Percentiles rank a stretch among this genome's conserved stretches.
phyloP scores from a whole-genome alignment of 352 stramenopile species.

The Nothophytophthora sp. region DNA sequence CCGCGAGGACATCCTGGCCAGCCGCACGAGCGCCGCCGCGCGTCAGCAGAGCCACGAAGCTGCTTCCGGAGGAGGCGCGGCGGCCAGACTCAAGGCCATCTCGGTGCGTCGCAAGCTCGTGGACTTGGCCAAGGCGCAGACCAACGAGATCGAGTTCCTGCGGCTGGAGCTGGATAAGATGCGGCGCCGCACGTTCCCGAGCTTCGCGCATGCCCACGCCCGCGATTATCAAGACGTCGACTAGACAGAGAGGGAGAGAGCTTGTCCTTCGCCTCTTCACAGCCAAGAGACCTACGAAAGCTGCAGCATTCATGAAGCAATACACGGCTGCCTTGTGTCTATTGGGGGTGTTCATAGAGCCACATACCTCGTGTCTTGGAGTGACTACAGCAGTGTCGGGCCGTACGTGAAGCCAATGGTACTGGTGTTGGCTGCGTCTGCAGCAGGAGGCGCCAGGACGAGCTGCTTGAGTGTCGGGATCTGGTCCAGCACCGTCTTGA shows the following conservation, averaged over 20 bases:
- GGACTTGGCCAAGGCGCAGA: constrained; percentile 89
- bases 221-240: constrained; percentile 38
- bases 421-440: not conserved
- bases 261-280: no score
- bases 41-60: constrained; percentile 20
- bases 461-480: constrained; percentile 47
- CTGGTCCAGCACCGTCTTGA: constrained; percentile 41
- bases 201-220: constrained; percentile 73
- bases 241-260: no score
- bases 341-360: no score
- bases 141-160: constrained; percentile 90
- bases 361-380: no score
- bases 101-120: constrained; percentile 87
- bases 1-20: constrained; percentile 85
- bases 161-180: constrained; percentile 91
- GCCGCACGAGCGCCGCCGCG: constrained; percentile 52
- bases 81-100: constrained; percentile 82
- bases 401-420: constrained; percentile 13
- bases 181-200: constrained; percentile 91
- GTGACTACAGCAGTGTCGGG: constrained; percentile 37
- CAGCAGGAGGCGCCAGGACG: constrained; percentile 23
- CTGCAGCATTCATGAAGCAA: not conserved
- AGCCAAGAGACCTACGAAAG: not conserved
- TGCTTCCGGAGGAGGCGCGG: not conserved
- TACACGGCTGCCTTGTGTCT: no score